phyloP scores from a whole-genome alignment of 2,329 filamentous ascomycete species.

The Xylaria sp. region DNA sequence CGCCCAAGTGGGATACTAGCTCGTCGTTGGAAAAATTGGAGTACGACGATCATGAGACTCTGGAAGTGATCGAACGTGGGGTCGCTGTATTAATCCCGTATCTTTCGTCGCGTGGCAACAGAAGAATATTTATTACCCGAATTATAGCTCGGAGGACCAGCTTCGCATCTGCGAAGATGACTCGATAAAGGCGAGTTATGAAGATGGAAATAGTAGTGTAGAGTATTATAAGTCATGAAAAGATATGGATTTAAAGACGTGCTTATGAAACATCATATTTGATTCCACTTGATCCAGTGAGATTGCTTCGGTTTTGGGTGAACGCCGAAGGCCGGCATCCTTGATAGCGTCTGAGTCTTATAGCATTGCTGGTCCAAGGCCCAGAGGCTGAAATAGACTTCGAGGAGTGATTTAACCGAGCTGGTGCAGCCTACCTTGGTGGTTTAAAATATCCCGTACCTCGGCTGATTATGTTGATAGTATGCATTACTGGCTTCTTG shows the following conservation, averaged over 20 bases:
- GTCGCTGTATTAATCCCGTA: not conserved
- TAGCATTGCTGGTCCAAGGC: not conserved
- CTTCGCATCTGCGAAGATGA: not conserved
- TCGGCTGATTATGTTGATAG: constrained; percentile 10
- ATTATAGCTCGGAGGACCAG: not conserved
- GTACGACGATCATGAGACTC: constrained; percentile 1
- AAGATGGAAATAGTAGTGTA: not conserved
- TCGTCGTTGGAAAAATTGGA: constrained; percentile 6
- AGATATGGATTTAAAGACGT: not conserved
- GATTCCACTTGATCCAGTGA: not conserved
- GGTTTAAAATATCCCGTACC: not conserved
- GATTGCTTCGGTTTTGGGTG: not conserved
- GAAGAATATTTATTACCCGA: not conserved
- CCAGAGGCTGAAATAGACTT: constrained; percentile 29
- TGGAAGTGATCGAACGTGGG: not conserved
- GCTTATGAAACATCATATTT: not conserved
- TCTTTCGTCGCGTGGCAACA: not conserved
- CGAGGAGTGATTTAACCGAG: constrained; percentile 28
- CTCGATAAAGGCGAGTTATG: not conserved
- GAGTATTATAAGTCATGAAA: not conserved
- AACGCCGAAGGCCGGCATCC: not conserved
- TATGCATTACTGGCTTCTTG: not conserved
- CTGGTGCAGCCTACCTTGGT: not conserved
- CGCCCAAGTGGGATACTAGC: not conserved
- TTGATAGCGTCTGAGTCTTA: not conserved